Conservation (phyloP, 805 yeast genomes). For the Pichia deserticola region DNA sequence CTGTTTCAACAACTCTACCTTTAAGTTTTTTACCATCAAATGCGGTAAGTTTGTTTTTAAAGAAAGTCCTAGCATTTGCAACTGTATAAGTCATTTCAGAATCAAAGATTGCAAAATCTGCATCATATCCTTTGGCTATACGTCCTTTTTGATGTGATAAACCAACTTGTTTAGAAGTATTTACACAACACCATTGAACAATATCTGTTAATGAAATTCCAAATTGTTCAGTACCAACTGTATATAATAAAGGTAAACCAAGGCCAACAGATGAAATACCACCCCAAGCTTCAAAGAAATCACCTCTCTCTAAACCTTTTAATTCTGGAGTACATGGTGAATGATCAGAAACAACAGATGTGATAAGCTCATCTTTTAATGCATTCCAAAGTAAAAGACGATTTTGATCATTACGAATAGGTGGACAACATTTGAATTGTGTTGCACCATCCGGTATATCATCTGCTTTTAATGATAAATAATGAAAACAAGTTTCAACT, state of each 20-base stretch:
- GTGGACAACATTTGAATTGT: slow-evolving; percentile 91
- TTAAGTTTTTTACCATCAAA: slow-evolving; percentile 61
- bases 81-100: slow-evolving; percentile 44
- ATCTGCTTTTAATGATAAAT: slow-evolving; percentile 72
- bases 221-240: slow-evolving; percentile 50
- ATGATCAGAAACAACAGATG: slow-evolving; percentile 90
- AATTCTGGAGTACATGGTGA: slow-evolving; percentile 93
- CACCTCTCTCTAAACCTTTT: slow-evolving; percentile 75
- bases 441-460: slow-evolving; percentile 70
- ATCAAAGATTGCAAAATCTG: slow-evolving; percentile 82
- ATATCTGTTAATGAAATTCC: slow-evolving; percentile 43
- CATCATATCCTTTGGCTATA: slow-evolving; percentile 71
- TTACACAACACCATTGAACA: slow-evolving; percentile 69
- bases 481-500: slow-evolving; percentile 94
- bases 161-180: slow-evolving; percentile 85
- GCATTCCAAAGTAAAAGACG: slow-evolving; percentile 74
- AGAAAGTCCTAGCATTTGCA: slow-evolving; percentile 49
- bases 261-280: slow-evolving; percentile 92
- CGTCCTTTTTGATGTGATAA: slow-evolving; percentile 64
- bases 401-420: slow-evolving; percentile 73
- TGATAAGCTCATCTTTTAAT: slow-evolving; percentile 52
- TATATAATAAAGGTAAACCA: slow-evolving; percentile 75
- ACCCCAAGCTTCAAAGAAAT: slow-evolving; percentile 93
- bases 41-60: slow-evolving; percentile 85
- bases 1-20: slow-evolving; percentile 76